Base-by-base conservation (phyloP, 1,139 yeast species). In the Candida tunisiensis region DNA sequence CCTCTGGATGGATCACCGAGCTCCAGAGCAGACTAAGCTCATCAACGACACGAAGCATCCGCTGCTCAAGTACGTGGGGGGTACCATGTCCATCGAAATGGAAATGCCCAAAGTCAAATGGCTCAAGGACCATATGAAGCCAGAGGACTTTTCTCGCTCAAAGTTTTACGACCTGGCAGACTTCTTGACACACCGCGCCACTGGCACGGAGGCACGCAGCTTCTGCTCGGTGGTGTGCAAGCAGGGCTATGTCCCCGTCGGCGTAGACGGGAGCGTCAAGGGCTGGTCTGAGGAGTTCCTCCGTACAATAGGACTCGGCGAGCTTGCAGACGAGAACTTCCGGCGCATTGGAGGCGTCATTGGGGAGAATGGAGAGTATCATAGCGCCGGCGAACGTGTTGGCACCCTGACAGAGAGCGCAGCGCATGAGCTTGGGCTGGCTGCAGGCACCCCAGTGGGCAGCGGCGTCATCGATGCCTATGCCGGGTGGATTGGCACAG, bases 401-500 rank as follows among this genome's bases (percentile, higher is more conserved):
- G 95, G 95, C 16, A 60, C 69, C 32, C 61, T 88, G 40, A 63
- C 69, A 15, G 55, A 57, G 12, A 44, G 55, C 27, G 69, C 93
- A 2, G 95, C 95, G n/a, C 65, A 63, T 25, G 83, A 80, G 30
- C 61, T 88, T 44, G 96, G 96, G 3, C 63, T 88, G 36, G 66
- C 88, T 8, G 65, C 75, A 16, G 64, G 65, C 30, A 78, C 92
- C 54, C 69, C 73, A 22, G 96, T 88, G 23, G 95, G 94, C 6
- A 73, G 92, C 2, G 95, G 94, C 41, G 93, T 88, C 20, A 88
- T 88, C 45, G 98, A 88, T 51, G 96, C 96, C 8, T 88, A 88
- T 46, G 93, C 96, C 7, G 98, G 98, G 28, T 88, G 96, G 96
- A 70, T 88, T 32, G 98, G 98, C 31, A 88, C 98, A 1, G 94